Evolutionary conservation across 495 filamentous ascomycete genomes (phyloP), one percentile per base, ranked within the genome.

Genomic region (Trichoderma virens): DNA sequence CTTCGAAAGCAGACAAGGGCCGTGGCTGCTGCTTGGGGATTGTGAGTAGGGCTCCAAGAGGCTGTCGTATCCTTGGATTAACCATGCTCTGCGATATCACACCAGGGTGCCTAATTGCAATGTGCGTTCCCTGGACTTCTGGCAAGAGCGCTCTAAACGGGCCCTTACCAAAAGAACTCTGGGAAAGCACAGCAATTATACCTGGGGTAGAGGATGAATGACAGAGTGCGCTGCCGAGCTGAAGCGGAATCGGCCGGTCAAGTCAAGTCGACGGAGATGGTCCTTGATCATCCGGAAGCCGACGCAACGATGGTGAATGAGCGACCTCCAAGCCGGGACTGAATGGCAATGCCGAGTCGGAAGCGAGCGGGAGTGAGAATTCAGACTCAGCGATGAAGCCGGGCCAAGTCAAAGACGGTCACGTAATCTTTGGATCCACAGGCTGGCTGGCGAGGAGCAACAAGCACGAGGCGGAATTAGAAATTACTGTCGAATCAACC

Each of bases 1-100:
- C 61, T 16, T 43, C 61, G 38, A 62, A 62, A 8, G 61, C 61
- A 62, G 61, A 62, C 27, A 32, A 62, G 39, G 61, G 61, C 23
- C 38, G 51, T 28, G 23, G 51, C 51, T 56, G 51, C 23, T 30
- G 51, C 20, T 27, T 56, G 8, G 23, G 3, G 27, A 20, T 13
- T 27, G 51, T 56, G 25, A 56, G 25, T 1, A 56, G 23, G 51
- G 25, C 51, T 56, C 51, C 51, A n/a, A 56, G 51, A 3, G 27
- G 51, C 11, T 56, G 51, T 56, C 51, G 23, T 30, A 30, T 27
- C 27, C 27, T 56, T 27, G 51, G 51, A 14, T 13, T 56, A 9
- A 56, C 51, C 51, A 56, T 56, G 23, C 51, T 56, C 11, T 27
- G 51, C 25, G 18, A 45, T 9, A 11, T 56, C 5, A 14, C 51